These are phyloP conservation scores for Hypoxylon sp. DNA, from an alignment of 2,329 filamentous ascomycete species.

Conservation along the genomic window DNA sequence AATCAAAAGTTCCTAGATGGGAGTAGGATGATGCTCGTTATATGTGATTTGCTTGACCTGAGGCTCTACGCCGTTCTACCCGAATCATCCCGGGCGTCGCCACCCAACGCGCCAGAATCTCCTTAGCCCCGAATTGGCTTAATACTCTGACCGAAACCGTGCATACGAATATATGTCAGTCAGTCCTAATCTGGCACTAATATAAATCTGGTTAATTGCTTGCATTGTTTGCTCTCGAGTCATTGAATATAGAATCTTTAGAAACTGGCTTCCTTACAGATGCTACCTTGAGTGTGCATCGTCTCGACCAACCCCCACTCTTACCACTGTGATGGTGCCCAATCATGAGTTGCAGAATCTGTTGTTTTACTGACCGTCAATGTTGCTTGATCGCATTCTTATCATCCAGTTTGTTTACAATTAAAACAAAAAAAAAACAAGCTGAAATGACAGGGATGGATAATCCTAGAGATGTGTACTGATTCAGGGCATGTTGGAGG, in stretches of 20 bases:
- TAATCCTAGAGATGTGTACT: no score
- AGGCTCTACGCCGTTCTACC: conserved; percentile 21
- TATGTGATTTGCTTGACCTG: conserved; percentile 19
- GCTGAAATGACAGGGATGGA: no score
- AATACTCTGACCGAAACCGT: no score
- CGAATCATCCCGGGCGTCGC: conserved; percentile 27
- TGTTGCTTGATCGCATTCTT: no score
- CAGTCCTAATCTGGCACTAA: not conserved
- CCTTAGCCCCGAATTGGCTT: conserved; percentile 20
- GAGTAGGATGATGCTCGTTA: conserved; percentile 2
- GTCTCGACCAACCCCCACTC: conserved; percentile 14
- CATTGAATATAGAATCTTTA: not conserved
- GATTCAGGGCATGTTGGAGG: no score
- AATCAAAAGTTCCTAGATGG: not conserved
- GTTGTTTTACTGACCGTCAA: no score
- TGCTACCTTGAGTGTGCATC: not conserved
- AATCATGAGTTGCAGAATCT: no score
- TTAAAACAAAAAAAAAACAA: no score
- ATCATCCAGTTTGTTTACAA: no score
- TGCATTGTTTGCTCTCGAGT: not conserved
- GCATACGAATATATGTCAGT: not conserved
- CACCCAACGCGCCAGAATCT: conserved; percentile 22
- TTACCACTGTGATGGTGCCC: no score
- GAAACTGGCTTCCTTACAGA: not conserved
- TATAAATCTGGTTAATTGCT: not conserved